Evolutionary conservation across 306 rosid species (phyloP).

Genomic region (Sechiopsis laciniata): DNA sequence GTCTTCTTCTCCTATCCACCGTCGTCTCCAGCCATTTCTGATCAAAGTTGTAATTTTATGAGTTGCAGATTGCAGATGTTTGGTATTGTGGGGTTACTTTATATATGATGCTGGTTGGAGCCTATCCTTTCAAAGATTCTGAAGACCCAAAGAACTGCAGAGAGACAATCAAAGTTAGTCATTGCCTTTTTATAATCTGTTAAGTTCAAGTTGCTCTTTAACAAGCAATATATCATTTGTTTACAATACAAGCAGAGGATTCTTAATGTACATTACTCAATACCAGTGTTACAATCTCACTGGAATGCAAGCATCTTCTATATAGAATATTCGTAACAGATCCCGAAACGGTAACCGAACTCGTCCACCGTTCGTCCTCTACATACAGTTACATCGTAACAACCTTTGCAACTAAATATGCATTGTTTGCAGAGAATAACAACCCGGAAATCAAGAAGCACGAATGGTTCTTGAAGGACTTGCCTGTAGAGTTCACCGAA

Average conservation of each 20-base stretch:
- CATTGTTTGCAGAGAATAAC: constrained; percentile 59
- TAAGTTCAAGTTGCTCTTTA: background rate
- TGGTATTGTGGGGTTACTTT: constrained; percentile 99
- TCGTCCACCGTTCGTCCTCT: background rate
- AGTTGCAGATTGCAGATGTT: constrained; percentile 80
- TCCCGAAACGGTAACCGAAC: constrained; percentile 60
- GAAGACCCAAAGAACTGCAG: constrained; percentile 88
- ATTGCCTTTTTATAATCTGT: background rate
- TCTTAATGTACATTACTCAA: constrained; percentile 76
- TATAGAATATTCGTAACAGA: constrained; percentile 74
- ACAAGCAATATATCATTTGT: background rate
- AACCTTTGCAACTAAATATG: background rate
- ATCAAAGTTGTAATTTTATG: constrained; percentile 6
- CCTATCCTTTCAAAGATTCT: constrained; percentile 98
- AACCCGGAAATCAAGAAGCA: constrained; percentile 72
- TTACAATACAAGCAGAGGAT: constrained; percentile 52
- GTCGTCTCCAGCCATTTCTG: constrained; percentile 11
- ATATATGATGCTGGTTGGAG: constrained; percentile 97
- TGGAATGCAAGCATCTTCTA: constrained; percentile 77
- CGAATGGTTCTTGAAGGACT: constrained; percentile 61
- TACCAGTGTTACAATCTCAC: constrained; percentile 66
- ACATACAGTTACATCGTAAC: background rate
- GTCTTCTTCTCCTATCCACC: background rate
- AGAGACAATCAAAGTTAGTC: constrained; percentile 81
- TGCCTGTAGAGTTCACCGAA: constrained; percentile 67